Conservation (phyloP, 441 rosid species). For the Rhodomyrtus psidioides region DNA sequence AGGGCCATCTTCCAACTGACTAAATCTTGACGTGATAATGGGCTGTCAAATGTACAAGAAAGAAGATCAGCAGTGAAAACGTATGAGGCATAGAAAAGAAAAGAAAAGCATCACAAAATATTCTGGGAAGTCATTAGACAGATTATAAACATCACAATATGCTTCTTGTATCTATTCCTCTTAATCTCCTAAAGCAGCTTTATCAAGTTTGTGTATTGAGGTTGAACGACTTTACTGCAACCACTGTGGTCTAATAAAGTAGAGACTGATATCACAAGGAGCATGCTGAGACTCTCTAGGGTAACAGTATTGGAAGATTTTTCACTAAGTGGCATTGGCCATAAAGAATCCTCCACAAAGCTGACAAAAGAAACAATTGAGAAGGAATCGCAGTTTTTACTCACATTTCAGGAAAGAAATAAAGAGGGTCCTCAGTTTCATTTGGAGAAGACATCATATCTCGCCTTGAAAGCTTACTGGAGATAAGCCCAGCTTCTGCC, state of each 20-base stretch:
- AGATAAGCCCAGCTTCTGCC: constrained; percentile 95
- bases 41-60: constrained; percentile 28
- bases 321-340: background rate
- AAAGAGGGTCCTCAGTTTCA: constrained; percentile 32
- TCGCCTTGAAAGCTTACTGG: constrained; percentile 78
- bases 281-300: background rate
- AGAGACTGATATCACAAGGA: background rate
- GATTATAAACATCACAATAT: background rate
- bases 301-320: background rate
- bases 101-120: background rate
- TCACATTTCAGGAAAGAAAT: constrained; percentile 79
- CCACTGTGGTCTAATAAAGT: background rate
- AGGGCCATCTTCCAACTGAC: constrained; percentile 96
- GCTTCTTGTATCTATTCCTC: background rate
- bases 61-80: background rate
- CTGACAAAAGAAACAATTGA: background rate
- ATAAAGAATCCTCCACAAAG: background rate
- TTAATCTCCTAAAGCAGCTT: background rate
- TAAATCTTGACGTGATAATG: constrained; percentile 91
- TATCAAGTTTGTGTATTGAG: background rate
- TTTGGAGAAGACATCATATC: constrained; percentile 37
- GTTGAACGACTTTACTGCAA: background rate
- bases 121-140: background rate
- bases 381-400: background rate
- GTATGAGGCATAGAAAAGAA: background rate